Evolutionary conservation across 805 yeast species (phyloP).

Genomic region (Clavispora santaluciae): DNA sequence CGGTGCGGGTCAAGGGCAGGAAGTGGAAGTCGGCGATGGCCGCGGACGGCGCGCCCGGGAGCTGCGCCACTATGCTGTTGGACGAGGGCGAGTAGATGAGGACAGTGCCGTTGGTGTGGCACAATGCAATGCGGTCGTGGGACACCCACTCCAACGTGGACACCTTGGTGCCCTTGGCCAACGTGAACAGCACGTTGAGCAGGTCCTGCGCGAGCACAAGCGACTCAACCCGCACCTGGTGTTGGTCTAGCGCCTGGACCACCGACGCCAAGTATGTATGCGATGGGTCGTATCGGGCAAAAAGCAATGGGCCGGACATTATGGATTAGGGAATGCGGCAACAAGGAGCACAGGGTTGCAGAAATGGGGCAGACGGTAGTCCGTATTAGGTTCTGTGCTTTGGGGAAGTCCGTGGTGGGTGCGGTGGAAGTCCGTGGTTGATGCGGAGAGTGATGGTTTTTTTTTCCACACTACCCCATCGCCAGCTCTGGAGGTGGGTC

Average conservation of each 20-base stretch:
- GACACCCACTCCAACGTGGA: conserved; percentile 55
- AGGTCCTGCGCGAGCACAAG: conserved; percentile 36
- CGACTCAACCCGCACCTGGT: conserved; percentile 61
- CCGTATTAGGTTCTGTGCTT: not conserved
- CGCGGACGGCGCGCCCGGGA: conserved; percentile 41
- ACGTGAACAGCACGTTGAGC: conserved; percentile 44
- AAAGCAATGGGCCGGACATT: conserved; percentile 25
- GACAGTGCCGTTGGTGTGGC: conserved; percentile 60
- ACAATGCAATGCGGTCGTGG: conserved; percentile 48
- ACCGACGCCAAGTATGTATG: conserved; percentile 64
- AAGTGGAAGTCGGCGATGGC: conserved; percentile 49
- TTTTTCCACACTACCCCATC: conserved; percentile 4
- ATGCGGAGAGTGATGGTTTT: conserved; percentile 1
- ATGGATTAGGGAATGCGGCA: no score
- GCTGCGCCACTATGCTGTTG: conserved; percentile 50
- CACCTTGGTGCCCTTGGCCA: conserved; percentile 48
- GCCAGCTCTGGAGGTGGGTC: conserved; percentile 1
- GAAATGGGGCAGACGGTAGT: no score
- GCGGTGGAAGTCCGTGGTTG: not conserved
- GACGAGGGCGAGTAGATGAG: conserved; percentile 64
- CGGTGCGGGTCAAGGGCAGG: conserved; percentile 36
- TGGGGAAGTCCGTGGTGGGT: not conserved
- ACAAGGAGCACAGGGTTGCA: no score
- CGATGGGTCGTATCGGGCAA: conserved; percentile 55
- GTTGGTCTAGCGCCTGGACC: conserved; percentile 64